Evolutionary conservation across 257 asterid genomes (phyloP).

Genomic region (Ilex aquifolium): DNA sequence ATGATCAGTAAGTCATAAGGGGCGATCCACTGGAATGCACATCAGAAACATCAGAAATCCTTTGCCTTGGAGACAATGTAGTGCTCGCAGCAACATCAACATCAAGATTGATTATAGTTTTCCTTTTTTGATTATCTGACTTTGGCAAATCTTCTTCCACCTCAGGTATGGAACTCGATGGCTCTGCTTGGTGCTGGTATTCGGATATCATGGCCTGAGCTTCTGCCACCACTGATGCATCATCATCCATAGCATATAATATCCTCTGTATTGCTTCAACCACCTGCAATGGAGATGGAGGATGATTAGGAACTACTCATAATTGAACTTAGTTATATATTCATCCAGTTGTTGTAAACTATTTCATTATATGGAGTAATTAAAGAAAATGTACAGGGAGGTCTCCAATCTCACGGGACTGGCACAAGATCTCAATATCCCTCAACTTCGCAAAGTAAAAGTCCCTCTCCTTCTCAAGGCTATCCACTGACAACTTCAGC

Average conservation of each 20-base stretch:
- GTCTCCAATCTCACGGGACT: conserved; percentile 61
- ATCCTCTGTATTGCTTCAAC: conserved; percentile 60
- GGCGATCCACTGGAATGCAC: conserved; percentile 84
- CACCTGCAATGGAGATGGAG: conserved; percentile 38
- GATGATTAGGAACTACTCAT: no score
- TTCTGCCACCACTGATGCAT: conserved; percentile 57
- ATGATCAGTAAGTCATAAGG: conserved; percentile 53
- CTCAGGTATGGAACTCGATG: conserved; percentile 31
- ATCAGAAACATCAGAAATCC: conserved; percentile 68
- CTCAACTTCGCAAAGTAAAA: conserved; percentile 85
- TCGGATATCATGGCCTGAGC: conserved; percentile 66
- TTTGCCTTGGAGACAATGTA: conserved; percentile 67
- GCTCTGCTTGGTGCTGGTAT: conserved; percentile 34
- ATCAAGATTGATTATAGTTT: conserved; percentile 62
- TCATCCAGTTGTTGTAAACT: neutral
- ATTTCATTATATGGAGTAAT: neutral
- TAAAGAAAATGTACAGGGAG: conserved; percentile 32
- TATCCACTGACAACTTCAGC: conserved; percentile 73
- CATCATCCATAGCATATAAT: conserved; percentile 67
- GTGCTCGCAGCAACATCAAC: conserved; percentile 78
- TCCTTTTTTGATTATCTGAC: conserved; percentile 72
- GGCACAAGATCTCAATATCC: conserved; percentile 82
- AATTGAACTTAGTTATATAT: neutral
- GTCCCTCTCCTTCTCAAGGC: conserved; percentile 92
- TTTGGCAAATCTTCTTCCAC: conserved; percentile 39